Base-by-base conservation (phyloP, 1,284 basidiomycete genomes). In the Flammula alnicola region DNA sequence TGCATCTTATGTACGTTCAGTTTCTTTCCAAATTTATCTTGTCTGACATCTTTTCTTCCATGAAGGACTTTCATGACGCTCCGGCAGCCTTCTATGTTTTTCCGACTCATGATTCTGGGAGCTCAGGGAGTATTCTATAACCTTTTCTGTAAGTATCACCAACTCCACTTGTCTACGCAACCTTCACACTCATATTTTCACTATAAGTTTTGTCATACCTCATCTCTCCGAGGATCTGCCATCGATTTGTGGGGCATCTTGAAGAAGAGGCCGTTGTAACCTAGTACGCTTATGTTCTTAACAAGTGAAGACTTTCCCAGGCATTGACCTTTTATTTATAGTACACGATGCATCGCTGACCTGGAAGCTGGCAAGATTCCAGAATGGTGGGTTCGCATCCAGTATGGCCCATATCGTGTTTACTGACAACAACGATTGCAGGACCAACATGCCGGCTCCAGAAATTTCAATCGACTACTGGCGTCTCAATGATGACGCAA, bases 251-350 rank as follows among this genome's bases (percentile, higher is more conserved):
- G 37, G 96, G 73, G 22, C 63, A 93, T 63, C 77, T 99, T 7
- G 96, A 98, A 64, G 95, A 98, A 73, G 95, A 98, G 69, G 95
- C 95, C 3, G 93, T 96, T 4, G 55, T 86, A 37, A 97, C 95
- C 17, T 96, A 93, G 89, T 90, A 60, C 51, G 69, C 59, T 17
- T 11, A 12, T 26, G 30, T 37, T 30, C 26, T 39, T 10, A 30
- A 12, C 11, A 17, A 41, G 5, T 47, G 16, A 27, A n/a, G 6
- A 8, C 31, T 17, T 9, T 25, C 37, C 14, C 35, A 11, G 19
- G 29, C 8, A 9, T 31, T 40, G 23, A 44, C n/a, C 27, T 20
- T 32, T 16, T 38, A 25, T 32, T 31, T 44, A 11, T 57, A 90
- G 88, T 68, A 91, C 93, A 5, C 80, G 83, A 57, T 87, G 88